phyloP scores from a whole-genome alignment of 352 stramenopile species.

The Pythium brachiatum region DNA sequence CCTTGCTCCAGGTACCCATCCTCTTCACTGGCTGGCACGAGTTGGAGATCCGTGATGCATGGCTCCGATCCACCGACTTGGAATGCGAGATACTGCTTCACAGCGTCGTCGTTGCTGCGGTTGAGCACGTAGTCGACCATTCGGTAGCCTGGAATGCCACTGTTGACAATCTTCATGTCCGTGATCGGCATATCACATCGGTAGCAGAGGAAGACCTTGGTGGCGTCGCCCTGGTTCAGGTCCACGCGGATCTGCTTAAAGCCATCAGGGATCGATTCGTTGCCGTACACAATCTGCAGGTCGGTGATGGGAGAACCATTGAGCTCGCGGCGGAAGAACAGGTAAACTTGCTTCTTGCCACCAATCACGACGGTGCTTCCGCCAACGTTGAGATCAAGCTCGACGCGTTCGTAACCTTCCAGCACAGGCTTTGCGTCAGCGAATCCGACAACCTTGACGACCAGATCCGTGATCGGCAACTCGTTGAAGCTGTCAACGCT shows the following conservation, averaged over 20 bases:
- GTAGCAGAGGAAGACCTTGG: constrained; percentile 85
- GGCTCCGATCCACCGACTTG: constrained; percentile 81
- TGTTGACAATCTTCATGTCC: constrained; percentile 83
- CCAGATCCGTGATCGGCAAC: constrained; percentile 77
- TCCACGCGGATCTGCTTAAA: constrained; percentile 88
- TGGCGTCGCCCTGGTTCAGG: constrained; percentile 80
- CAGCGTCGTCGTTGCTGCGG: constrained; percentile 52
- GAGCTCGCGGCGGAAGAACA: constrained; percentile 73
- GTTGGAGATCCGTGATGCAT: constrained; percentile 74
- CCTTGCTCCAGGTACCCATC: constrained; percentile 42
- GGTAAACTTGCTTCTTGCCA: constrained; percentile 84
- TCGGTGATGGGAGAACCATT: constrained; percentile 86
- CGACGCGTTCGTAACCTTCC: constrained; percentile 72
- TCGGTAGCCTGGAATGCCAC: constrained; percentile 77
- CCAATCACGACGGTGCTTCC: constrained; percentile 39
- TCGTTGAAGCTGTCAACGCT: constrained; percentile 12
- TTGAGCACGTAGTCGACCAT: constrained; percentile 82
- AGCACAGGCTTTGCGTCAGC: constrained; percentile 62
- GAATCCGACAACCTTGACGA: constrained; percentile 62
- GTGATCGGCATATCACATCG: constrained; percentile 88
- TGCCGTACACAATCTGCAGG: constrained; percentile 74
- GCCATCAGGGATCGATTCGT: constrained; percentile 79
- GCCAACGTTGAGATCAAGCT: constrained; percentile 80
- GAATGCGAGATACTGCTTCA: constrained; percentile 80
- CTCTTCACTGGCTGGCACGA: constrained; percentile 51